Percentiles rank a stretch among this genome's conserved stretches.
Conservation (phyloP, 2,329 filamentous ascomycete genomes). For the Fonsecaea nubica region DNA sequence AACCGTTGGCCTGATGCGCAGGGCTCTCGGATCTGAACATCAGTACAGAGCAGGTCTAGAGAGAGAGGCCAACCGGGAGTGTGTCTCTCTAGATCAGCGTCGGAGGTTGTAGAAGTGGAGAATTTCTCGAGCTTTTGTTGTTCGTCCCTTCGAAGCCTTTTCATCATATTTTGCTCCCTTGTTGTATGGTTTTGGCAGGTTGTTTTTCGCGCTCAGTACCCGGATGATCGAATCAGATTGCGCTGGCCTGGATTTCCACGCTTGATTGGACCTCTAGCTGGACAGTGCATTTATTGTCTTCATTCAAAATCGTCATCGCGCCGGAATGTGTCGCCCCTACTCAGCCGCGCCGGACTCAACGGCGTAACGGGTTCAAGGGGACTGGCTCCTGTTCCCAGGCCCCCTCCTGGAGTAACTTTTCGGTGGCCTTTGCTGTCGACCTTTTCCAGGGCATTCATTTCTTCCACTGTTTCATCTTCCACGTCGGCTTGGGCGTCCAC, state of each 20-base stretch:
- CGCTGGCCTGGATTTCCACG: background rate
- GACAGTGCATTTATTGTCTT: conserved; percentile 26
- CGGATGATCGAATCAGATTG: background rate
- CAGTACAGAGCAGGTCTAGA: too few species aligned
- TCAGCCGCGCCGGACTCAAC: conserved; percentile 47
- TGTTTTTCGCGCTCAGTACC: background rate
- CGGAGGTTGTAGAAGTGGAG: too few species aligned
- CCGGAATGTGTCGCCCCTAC: conserved; percentile 45
- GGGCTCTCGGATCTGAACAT: too few species aligned
- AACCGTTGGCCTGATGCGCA: too few species aligned
- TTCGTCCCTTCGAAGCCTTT: background rate
- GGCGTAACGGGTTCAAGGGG: conserved; percentile 57
- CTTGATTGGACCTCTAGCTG: background rate
- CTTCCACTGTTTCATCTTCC: conserved; percentile 39
- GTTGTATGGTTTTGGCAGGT: background rate
- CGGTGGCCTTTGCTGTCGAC: conserved; percentile 30
- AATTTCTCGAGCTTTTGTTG: too few species aligned
- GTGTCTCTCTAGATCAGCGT: too few species aligned
- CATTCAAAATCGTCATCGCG: conserved; percentile 58
- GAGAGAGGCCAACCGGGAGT: too few species aligned
- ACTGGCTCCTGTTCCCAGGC: conserved; percentile 47
- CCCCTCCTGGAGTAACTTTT: conserved; percentile 36
- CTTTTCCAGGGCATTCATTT: conserved; percentile 37
- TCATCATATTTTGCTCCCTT: background rate
- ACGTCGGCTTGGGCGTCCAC: conserved; percentile 53